A percentile compares a stretch with the other conserved stretches of the same genome.
These are phyloP conservation scores for Pelargonium cotyledonis DNA, from an alignment of 441 rosid genomes.

Conservation along the genomic window DNA sequence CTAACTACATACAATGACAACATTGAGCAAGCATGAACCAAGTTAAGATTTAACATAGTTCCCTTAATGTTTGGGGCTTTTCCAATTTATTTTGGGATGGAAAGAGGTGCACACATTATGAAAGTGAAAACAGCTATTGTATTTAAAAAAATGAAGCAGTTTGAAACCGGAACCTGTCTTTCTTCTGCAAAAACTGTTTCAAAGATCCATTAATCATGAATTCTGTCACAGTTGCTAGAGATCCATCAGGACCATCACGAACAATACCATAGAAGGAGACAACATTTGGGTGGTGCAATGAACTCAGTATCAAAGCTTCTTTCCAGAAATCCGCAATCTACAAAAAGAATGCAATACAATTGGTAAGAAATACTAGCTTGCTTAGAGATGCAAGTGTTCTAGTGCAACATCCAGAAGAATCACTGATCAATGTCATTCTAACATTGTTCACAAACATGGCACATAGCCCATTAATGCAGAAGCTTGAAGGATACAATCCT, in stretches of 20 bases:
- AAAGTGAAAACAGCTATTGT: constrained; percentile 1
- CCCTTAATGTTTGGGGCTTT: not conserved
- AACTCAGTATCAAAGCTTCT: constrained; percentile 88
- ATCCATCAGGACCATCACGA: constrained; percentile 98
- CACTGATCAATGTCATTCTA: not conserved
- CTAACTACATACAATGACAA: not conserved
- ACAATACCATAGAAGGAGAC: constrained; percentile 97
- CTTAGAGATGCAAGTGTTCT: not conserved
- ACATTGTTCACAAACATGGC: not conserved
- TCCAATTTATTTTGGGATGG: not conserved
- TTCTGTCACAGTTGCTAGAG: constrained; percentile 91
- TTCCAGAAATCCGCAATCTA: constrained; percentile 98
- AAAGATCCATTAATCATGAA: constrained; percentile 98
- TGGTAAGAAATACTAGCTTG: constrained; percentile 1
- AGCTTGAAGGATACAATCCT: too few relatives aligned
- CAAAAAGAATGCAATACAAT: constrained; percentile 24
- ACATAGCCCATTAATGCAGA: too few relatives aligned
- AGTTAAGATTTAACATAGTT: not conserved
- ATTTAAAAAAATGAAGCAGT: constrained; percentile 9
- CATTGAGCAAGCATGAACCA: not conserved
- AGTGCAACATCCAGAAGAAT: not conserved
- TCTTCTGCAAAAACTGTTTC: constrained; percentile 95
- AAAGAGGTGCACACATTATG: not conserved
- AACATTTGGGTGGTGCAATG: constrained; percentile 97
- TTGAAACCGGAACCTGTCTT: constrained; percentile 63